Percentiles rank a stretch among this genome's conserved stretches.
phyloP scores from a whole-genome alignment of 176 grass and related monocot species.

The Phragmites australis region DNA sequence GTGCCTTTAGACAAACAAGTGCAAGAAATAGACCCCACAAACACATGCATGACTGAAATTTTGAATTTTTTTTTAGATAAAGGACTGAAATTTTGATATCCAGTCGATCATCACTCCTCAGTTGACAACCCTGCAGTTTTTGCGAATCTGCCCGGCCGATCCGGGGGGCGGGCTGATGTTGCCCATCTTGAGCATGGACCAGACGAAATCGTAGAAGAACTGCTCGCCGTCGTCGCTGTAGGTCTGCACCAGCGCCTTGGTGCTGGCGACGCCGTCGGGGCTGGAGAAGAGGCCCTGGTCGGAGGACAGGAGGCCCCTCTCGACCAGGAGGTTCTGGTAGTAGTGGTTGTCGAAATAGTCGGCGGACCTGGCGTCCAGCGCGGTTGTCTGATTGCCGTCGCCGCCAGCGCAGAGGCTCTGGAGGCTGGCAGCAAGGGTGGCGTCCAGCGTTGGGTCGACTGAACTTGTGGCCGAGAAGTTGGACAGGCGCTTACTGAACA shows the following conservation, averaged over 20 bases:
- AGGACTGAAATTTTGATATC: background rate
- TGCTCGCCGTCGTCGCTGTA: conserved; percentile 38
- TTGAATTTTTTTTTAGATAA: too few species aligned
- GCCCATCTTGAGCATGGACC: conserved; percentile 89
- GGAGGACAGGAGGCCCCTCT: conserved; percentile 76
- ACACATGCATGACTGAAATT: background rate
- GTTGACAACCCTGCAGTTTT: conserved; percentile 62
- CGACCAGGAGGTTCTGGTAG: conserved; percentile 60
- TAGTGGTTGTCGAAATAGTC: conserved; percentile 77
- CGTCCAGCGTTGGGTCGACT: conserved; percentile 60
- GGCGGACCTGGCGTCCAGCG: conserved; percentile 54
- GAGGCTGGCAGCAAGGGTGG: conserved; percentile 52
- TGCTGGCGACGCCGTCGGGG: conserved; percentile 43
- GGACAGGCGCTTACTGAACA: conserved; percentile 57
- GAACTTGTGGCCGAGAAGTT: conserved; percentile 28
- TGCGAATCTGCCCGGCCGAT: conserved; percentile 52
- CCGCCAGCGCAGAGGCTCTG: conserved; percentile 52
- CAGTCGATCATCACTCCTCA: background rate
- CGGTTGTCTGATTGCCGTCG: conserved; percentile 69
- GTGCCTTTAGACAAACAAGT: background rate
- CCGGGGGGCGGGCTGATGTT: conserved; percentile 62
- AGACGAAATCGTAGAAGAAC: conserved; percentile 65
- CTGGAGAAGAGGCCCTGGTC: conserved; percentile 93
- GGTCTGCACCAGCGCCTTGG: conserved; percentile 57
- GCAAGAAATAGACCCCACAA: background rate